Conservation (phyloP, 345 rosid genomes). For the Eucalyptus camaldulensis region DNA sequence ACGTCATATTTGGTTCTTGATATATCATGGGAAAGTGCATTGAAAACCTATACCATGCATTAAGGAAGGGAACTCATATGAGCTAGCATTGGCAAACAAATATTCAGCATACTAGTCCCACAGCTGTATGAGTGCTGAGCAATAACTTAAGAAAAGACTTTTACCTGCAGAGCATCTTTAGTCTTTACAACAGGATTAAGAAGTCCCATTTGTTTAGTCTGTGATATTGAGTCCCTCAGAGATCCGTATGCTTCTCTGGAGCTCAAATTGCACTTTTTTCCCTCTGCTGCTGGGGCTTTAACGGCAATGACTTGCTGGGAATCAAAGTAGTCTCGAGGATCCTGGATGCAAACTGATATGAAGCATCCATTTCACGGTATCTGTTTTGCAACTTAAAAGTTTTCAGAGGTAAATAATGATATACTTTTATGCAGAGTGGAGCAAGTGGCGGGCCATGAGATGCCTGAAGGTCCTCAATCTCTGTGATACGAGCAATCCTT, state of each 20-base stretch:
- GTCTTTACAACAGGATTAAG: slow-evolving; percentile 52
- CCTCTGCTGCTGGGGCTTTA: slow-evolving; percentile 15
- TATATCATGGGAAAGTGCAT: slow-evolving; percentile 64
- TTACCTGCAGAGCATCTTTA: slow-evolving; percentile 74
- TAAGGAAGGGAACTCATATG: not conserved
- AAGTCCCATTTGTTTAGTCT: slow-evolving; percentile 40
- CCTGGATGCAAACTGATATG: slow-evolving; percentile 21
- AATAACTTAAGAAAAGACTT: not conserved
- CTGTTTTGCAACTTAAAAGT: not conserved
- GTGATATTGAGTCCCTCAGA: slow-evolving; percentile 50
- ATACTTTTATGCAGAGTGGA: slow-evolving; percentile 72
- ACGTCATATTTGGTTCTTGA: slow-evolving; percentile 62
- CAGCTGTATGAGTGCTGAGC: not conserved
- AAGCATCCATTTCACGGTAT: not conserved
- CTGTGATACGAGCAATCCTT: slow-evolving; percentile 43
- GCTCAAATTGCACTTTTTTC: slow-evolving; percentile 24
- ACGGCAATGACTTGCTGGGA: slow-evolving; percentile 76
- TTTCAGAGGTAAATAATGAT: not conserved
- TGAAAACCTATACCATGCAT: slow-evolving; percentile 41
- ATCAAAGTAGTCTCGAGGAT: slow-evolving; percentile 95
- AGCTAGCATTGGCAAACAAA: not conserved
- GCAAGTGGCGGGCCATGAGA: slow-evolving; percentile 49
- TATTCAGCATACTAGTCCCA: not conserved
- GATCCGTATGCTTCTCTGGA: slow-evolving; percentile 50
- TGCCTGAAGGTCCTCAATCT: slow-evolving; percentile 80